phyloP scores from a whole-genome alignment of 805 yeast species.

The Kodamaea kaohsiungensis region DNA sequence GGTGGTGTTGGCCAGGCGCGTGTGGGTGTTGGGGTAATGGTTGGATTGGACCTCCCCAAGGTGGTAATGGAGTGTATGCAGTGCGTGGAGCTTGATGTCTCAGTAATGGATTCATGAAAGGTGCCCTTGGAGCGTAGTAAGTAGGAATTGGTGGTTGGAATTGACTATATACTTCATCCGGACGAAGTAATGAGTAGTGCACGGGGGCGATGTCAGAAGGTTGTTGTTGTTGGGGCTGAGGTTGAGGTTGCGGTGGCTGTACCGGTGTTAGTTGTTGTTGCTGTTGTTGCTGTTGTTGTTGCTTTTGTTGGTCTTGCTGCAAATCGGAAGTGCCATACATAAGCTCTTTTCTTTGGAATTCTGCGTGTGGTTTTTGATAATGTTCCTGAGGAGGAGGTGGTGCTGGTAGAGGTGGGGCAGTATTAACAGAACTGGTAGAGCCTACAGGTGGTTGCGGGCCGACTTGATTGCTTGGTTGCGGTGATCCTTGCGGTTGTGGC shows the following conservation, averaged over 20 bases:
- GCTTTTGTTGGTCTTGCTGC: not conserved
- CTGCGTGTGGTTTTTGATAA: not conserved
- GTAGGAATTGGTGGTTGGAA: not conserved
- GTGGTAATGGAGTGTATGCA: not conserved
- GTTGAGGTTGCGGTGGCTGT: not conserved
- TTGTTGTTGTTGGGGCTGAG: not conserved
- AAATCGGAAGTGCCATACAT: not conserved
- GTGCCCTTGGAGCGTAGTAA: not conserved
- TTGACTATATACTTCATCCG: not conserved
- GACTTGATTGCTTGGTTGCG: not conserved
- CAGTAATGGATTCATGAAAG: not conserved
- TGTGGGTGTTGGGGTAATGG: not conserved
- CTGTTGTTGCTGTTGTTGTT: not conserved
- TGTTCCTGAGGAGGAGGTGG: not conserved
- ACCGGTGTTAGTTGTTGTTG: not conserved
- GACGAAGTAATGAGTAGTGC: not conserved
- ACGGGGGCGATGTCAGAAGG: not conserved
- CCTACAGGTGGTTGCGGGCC: not conserved
- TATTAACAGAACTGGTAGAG: not conserved
- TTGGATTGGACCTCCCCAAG: not conserved
- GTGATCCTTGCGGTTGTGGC: not conserved
- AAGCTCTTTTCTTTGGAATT: not conserved
- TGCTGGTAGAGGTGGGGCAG: constrained; percentile 6
- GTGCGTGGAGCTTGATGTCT: not conserved
- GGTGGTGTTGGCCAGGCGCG: not conserved